Base-by-base conservation (phyloP, 2,329 filamentous ascomycete genomes). In the Pseudocercospora cruenta region DNA sequence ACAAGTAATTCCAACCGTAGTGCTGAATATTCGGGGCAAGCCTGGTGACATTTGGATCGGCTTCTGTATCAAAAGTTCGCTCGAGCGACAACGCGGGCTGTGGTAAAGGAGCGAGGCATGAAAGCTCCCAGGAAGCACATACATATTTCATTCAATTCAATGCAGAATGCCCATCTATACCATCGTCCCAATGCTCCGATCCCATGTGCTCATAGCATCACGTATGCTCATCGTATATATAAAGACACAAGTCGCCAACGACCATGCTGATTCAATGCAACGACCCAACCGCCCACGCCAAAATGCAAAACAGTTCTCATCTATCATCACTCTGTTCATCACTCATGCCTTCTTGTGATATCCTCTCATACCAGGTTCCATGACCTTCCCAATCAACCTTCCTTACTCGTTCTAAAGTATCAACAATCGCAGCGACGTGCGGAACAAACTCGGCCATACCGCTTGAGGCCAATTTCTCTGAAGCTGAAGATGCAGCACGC, bases 391-490 rank as follows among this genome's bases (percentile, higher is more conserved):
- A 84, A 75, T 93, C 91, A 4, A 93, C 88, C 4, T 81, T 81
- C 14, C 88, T 88, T 3, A 93, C 84, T 74, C 85, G 85, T 49
- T 86, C 84, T 66, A 93, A 79, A 73, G 89, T 83, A 36, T 92
- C 90, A 7, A 91, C 88, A 71, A 93, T 89, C 58, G 87, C 87
- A 33, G 89, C 83, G 14, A 93, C 87, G 67, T 85, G 86, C 28
- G 87, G 85, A 16, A 90, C 88, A 75, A 93, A 93, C 78, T 94
- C 91, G 0, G 88, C 88, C 64, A 94, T 79, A 0, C 91, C 91
- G 19, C 91, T 83, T 2, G 85, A 84, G 0, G 90, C 89, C 7
- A 94, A 83, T 65, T 86, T 88, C 77, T 93, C 91, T 10, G 86
- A 87, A 0, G 90, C 90, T 0, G 84, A 88, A 71, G 86, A 91